Evolutionary conservation across 139 green algal genomes (phyloP), one percentile per base, ranked within the genome.

Genomic region (Chlamydomonas applanata): DNA sequence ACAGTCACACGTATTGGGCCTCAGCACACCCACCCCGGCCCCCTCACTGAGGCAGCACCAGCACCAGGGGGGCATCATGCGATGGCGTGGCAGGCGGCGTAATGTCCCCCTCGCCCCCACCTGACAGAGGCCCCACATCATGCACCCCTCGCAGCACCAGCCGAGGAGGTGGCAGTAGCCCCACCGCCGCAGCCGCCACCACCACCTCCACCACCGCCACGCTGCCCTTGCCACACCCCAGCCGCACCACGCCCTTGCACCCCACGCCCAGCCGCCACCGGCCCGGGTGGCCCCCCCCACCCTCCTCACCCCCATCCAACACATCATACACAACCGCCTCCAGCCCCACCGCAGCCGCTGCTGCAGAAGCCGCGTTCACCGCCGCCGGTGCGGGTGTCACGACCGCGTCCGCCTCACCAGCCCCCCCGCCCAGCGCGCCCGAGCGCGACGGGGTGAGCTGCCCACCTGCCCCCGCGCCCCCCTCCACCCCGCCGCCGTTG

Each of bases 181-280:
- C 73, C 2, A 27, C 32, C 46, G 22, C 34, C 73, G 35, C 9
- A 46, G 73, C 62, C 49, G 57, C 32, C 73, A 79, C 36, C 64
- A 52, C 73, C 63, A 65, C 73, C 63, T 79, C 73, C 25, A 79
- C 64, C 52, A 79, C 64, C 32, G 73, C 73, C 16, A 79, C 73
- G 29, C 63, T 73, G 5, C 73, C 73, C 52, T 29, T 40, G 13
- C 49, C 49, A 27, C 73, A 65, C 0, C 73, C 73, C 64, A 79
- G 63, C n/a, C 64, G 73, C 20, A 79, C 17, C 45, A 53, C 66
- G 25, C 73, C 73, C 7, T 64, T 57, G 33, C 73, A 79, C 14
- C 73, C 73, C 25, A 73, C 49, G 2, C n/a, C 64, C 49, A 60
- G 49, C 35, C 73, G 52, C 73, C 73, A 79, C 46, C 61, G 46